Base-by-base conservation (phyloP, 1,139 yeast species). In the Eremothecium coryli region DNA sequence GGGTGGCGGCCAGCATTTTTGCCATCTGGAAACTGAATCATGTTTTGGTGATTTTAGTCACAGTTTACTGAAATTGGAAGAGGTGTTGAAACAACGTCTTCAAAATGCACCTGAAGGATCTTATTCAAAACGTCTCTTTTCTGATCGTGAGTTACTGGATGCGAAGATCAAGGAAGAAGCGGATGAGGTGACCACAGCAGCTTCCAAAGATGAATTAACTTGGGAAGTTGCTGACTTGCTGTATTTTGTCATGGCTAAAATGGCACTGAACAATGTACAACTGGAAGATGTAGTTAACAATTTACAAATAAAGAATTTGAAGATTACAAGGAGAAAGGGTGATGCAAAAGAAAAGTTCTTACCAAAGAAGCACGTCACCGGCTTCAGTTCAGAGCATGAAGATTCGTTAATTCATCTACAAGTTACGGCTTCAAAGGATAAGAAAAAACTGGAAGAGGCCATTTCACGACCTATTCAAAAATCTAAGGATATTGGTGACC, bases 141-240 rank as follows among this genome's bases (percentile, higher is more conserved):
- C 72, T 36, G 97, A 90, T 59, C 76, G 76, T 29, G 69, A 67
- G 20, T 67, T 90, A 35, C 66, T 93, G 46, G 65, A 71, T 38
- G 95, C 97, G 14, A 90, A 90, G 66, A 79, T 90, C 60, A 75
- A 76, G 57, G 98, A 90, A 64, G 99, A 90, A 61, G 93, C 95
- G 37, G 97, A 90, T 52, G 99, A 93, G 60, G 71, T 90, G 43
- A 76, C 88, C 26, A 96, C 85, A 39, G 97, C 98, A 13, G 57
- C 61, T 37, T 52, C 68, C 6, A 68, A 69, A 45, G 72, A 71
- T 3, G 97, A 90, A 43, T 72, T 86, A 35, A 81, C 97, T 0
- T 90, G 96, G 95, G 98, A 90, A 62, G 90, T 94, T 38, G 98
- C 98, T 5, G 99, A 93, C 57, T 68, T 90, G 55, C 61, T 93